These are phyloP conservation scores for Boletales sp. DNA, from an alignment of 768 basidiomycete species.

Conservation along the genomic window DNA sequence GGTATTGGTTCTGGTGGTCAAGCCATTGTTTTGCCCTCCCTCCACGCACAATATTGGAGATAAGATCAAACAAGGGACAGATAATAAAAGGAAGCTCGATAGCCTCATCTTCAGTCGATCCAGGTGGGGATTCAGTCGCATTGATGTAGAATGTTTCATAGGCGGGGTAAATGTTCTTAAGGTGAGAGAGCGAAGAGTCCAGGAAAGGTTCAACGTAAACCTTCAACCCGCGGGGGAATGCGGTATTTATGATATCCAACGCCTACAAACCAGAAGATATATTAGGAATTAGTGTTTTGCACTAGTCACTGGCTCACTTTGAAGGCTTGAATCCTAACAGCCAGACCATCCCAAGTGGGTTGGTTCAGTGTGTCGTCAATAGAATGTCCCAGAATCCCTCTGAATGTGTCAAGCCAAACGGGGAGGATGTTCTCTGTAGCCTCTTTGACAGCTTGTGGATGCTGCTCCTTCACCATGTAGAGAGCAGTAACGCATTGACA, in stretches of 20 bases:
- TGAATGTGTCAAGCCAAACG: constrained; percentile 90
- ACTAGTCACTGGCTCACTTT: constrained; percentile 45
- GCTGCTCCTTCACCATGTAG: constrained; percentile 93
- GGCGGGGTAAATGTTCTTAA: constrained; percentile 54
- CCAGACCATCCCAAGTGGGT: constrained; percentile 76
- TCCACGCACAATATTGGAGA: constrained; percentile 61
- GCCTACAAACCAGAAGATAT: constrained; percentile 45
- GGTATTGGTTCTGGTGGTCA: constrained; percentile 26
- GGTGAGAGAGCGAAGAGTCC: constrained; percentile 52
- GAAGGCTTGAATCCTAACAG: constrained; percentile 80
- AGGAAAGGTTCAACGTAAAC: constrained; percentile 63
- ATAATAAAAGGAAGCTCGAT: constrained; percentile 76
- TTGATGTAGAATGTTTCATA: constrained; percentile 63
- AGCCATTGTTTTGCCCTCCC: constrained; percentile 69
- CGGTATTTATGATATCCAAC: constrained; percentile 71
- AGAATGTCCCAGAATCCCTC: constrained; percentile 65
- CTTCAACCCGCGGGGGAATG: constrained; percentile 74
- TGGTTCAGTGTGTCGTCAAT: constrained; percentile 54
- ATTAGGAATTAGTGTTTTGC: constrained; percentile 1
- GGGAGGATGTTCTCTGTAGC: constrained; percentile 80
- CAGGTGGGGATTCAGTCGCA: constrained; percentile 51
- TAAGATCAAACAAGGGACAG: constrained; percentile 77
- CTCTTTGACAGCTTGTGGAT: constrained; percentile 82
- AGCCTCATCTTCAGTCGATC: constrained; percentile 69
- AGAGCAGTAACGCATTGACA: constrained; percentile 84